phyloP scores from a whole-genome alignment of 345 rosid species.

The Citrus medica region DNA sequence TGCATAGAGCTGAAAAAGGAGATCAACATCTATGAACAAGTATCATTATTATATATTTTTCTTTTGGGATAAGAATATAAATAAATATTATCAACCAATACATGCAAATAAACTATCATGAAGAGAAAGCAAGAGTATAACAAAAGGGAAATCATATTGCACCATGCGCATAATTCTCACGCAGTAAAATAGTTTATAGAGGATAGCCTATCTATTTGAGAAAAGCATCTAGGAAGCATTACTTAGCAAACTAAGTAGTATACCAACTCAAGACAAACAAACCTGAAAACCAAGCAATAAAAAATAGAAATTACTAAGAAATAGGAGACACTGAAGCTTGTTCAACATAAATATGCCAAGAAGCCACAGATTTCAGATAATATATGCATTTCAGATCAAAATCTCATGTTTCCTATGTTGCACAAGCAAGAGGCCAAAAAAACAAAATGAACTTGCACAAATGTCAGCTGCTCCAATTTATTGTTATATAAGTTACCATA shows the following conservation, averaged over 20 bases:
- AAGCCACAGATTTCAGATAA: background rate
- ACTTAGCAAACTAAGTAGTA: background rate
- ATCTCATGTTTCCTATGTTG: background rate
- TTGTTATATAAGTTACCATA: background rate
- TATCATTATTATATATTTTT: background rate
- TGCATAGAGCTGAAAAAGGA: constrained; percentile 84
- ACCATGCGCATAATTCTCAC: constrained; percentile 4
- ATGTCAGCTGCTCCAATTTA: background rate
- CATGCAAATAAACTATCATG: background rate
- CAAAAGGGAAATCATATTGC: background rate
- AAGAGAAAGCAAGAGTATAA: background rate
- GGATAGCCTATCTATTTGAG: background rate
- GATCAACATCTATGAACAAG: constrained; percentile 6
- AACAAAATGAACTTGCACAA: no score
- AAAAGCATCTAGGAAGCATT: background rate
- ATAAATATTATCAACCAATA: constrained; percentile 1
- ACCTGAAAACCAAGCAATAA: background rate
- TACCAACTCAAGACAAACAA: background rate
- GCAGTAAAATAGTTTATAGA: background rate
- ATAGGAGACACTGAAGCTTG: background rate
- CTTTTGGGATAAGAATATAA: background rate
- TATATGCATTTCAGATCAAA: background rate
- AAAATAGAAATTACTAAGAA: background rate
- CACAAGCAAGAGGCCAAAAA: background rate
- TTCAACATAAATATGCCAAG: background rate